Percentiles rank a stretch among this genome's conserved stretches.
Evolutionary conservation across 2,329 filamentous ascomycete species (phyloP).

Genomic region (Balansia obtecta): DNA sequence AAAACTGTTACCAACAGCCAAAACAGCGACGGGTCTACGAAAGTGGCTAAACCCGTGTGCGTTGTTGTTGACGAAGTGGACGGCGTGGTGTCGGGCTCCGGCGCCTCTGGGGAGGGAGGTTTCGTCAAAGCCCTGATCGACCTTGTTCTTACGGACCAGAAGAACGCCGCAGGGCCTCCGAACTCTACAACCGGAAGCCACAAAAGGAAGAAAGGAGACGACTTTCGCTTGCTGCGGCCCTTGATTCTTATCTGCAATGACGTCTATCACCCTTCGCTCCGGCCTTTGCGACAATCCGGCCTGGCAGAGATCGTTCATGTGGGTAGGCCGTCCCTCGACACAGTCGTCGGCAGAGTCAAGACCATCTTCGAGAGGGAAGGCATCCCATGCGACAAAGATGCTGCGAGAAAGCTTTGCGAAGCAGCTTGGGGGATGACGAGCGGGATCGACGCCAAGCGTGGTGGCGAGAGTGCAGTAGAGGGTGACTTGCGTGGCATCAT

Average conservation of each 20-base stretch:
- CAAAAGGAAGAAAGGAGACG: slow-evolving; percentile 67
- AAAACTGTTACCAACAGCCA: slow-evolving; percentile 55
- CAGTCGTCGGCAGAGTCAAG: slow-evolving; percentile 72
- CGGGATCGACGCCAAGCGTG: slow-evolving; percentile 55
- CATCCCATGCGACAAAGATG: slow-evolving; percentile 78
- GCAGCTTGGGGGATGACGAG: slow-evolving; percentile 68
- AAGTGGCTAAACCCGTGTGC: slow-evolving; percentile 75
- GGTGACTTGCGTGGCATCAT: slow-evolving; percentile 71
- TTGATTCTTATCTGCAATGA: slow-evolving; percentile 96
- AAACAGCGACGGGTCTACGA: slow-evolving; percentile 44
- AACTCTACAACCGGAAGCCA: slow-evolving; percentile 9
- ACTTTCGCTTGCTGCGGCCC: slow-evolving; percentile 76
- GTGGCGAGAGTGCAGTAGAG: slow-evolving; percentile 54
- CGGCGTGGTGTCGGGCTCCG: slow-evolving; percentile 74
- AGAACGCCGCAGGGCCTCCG: slow-evolving; percentile 40
- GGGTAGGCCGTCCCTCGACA: slow-evolving; percentile 76
- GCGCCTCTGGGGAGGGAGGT: slow-evolving; percentile 71
- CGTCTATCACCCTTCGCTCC: slow-evolving; percentile 80
- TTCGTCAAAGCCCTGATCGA: slow-evolving; percentile 95
- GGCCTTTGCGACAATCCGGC: slow-evolving; percentile 72
- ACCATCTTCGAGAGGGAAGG: slow-evolving; percentile 79
- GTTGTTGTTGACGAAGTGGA: slow-evolving; percentile 96
- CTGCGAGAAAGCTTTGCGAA: slow-evolving; percentile 73
- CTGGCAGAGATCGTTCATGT: slow-evolving; percentile 86
- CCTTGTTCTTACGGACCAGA: slow-evolving; percentile 73